Percentiles rank a stretch among this genome's conserved stretches.
Conservation (phyloP, 2,329 filamentous ascomycete genomes). For the Trichoderma arundinaceum region DNA sequence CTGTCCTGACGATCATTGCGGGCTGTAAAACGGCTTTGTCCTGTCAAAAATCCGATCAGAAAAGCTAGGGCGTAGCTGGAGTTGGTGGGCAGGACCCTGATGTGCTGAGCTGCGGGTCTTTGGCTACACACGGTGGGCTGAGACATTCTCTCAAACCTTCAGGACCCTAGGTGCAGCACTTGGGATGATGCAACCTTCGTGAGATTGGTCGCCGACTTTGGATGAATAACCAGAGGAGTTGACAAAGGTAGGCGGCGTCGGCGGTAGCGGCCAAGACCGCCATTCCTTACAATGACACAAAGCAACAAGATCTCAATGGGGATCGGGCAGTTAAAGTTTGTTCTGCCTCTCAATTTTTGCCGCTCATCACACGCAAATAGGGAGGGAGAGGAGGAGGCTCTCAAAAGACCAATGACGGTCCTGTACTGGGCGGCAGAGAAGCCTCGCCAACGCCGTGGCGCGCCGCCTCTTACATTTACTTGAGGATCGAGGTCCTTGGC, state of each 20-base stretch:
- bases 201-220: neutral
- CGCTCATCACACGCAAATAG: neutral
- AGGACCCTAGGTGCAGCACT: neutral
- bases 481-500: neutral
- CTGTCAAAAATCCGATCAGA: neutral
- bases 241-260: neutral
- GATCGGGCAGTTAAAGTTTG: conserved; percentile 8
- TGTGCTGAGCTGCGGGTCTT: neutral
- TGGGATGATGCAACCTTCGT: neutral
- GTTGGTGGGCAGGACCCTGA: neutral
- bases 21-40: neutral
- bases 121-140: neutral
- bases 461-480: conserved; percentile 3
- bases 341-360: neutral
- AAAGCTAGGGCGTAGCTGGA: neutral
- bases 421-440: conserved; percentile 7
- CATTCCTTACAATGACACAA: neutral
- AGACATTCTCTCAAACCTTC: conserved; percentile 1
- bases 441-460: conserved; percentile 17
- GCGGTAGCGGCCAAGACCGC: neutral
- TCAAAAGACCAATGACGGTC: neutral
- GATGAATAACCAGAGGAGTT: neutral
- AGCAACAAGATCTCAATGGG: neutral
- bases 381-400: neutral
- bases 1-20: conserved; percentile 12